These are phyloP conservation scores for Podaxis sp. DNA, from an alignment of 768 basidiomycete genomes.

Conservation along the genomic window DNA sequence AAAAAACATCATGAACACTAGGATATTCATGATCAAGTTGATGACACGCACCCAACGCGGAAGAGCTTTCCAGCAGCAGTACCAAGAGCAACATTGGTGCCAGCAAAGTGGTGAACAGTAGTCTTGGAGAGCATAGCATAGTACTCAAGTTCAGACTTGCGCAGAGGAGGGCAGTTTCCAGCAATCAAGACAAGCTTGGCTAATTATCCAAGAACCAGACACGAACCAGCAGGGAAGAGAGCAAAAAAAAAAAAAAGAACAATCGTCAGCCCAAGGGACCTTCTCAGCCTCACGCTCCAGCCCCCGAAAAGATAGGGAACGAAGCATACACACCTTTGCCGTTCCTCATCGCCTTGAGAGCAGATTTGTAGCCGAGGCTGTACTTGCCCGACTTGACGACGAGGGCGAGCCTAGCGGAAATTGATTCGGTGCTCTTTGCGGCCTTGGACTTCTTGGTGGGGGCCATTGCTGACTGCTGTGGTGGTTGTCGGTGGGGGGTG, in stretches of 20 bases:
- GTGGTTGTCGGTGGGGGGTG: slow-evolving; percentile 22
- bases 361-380: slow-evolving; percentile 95
- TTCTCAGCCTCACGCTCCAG: slow-evolving; percentile 99
- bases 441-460: slow-evolving; percentile 95
- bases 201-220: slow-evolving; percentile 27
- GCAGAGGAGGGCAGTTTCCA: slow-evolving; percentile 97
- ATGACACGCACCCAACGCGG: slow-evolving; percentile 78
- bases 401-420: slow-evolving; percentile 87
- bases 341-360: slow-evolving; percentile 95
- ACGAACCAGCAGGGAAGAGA: slow-evolving; percentile 10
- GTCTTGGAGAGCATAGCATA: slow-evolving; percentile 99
- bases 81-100: slow-evolving; percentile 96
- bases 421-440: slow-evolving; percentile 90
- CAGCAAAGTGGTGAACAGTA: slow-evolving; percentile 95
- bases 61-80: slow-evolving; percentile 99
- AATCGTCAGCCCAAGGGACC: slow-evolving; percentile 82
- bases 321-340: slow-evolving; percentile 81
- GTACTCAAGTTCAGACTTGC: slow-evolving; percentile 99
- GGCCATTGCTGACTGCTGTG: slow-evolving; percentile 62
- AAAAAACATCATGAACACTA: slow-evolving; percentile 83
- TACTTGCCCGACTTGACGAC: slow-evolving; percentile 99
- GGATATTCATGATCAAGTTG: background rate
- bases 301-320: slow-evolving; percentile 66
- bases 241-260: slow-evolving; percentile 20
- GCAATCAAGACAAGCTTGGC: slow-evolving; percentile 99